Conservation (phyloP, 768 basidiomycete species). For the Podaxis carcinomalis region DNA sequence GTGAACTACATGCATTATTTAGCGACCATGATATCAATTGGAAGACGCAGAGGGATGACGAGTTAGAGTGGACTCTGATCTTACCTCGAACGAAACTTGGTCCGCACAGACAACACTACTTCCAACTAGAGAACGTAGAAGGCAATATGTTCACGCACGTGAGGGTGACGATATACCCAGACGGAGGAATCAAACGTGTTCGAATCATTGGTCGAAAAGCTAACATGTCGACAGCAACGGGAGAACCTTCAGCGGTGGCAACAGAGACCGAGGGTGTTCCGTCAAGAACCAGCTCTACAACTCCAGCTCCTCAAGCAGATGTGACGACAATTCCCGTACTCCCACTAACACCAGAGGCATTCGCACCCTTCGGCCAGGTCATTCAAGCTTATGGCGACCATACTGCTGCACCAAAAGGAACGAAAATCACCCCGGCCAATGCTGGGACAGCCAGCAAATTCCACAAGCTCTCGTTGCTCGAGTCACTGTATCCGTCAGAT, state of each 20-base stretch:
- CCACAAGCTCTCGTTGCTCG: constrained; percentile 80
- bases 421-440: constrained; percentile 79
- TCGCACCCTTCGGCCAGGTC: constrained; percentile 86
- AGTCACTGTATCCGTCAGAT: constrained; percentile 58
- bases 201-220: constrained; percentile 66
- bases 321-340: constrained; percentile 44
- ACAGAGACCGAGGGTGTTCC: not conserved
- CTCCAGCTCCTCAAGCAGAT: not conserved
- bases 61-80: constrained; percentile 67
- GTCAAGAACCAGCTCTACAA: not conserved
- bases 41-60: constrained; percentile 28
- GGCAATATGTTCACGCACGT: constrained; percentile 73
- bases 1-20: constrained; percentile 67
- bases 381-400: constrained; percentile 80
- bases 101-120: constrained; percentile 86
- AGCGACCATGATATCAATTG: constrained; percentile 32
- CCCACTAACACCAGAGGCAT: constrained; percentile 80
- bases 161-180: constrained; percentile 85
- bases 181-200: constrained; percentile 94
- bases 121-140: constrained; percentile 70
- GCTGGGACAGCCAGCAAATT: constrained; percentile 89
- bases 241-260: not conserved
- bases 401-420: constrained; percentile 60
- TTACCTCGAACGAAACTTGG: constrained; percentile 78
- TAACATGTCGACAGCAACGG: constrained; percentile 5